phyloP scores from a whole-genome alignment of 1,284 basidiomycete species.

The Apiotrichum gamsii region DNA sequence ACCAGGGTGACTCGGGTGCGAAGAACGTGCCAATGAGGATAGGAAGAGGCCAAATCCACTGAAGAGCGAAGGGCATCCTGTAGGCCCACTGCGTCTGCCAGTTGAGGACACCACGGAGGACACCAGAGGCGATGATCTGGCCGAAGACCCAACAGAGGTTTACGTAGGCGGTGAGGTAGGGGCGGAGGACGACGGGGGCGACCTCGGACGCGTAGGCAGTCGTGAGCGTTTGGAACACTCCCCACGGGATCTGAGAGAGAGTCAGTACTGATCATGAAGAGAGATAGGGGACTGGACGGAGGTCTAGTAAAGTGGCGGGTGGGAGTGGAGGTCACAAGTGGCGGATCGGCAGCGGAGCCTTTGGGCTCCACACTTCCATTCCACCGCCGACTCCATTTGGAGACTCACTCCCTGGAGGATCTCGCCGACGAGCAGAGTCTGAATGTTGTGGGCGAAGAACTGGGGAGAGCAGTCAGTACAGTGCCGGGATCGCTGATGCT shows the following conservation, averaged over 20 bases:
- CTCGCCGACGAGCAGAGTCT: no score
- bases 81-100: no score
- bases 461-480: no score
- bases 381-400: no score
- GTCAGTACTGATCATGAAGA: no score
- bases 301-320: no score
- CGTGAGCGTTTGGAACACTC: slow-evolving; percentile 39
- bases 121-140: slow-evolving; percentile 12
- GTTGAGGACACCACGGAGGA: slow-evolving; percentile 22
- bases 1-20: slow-evolving; percentile 31
- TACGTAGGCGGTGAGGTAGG: slow-evolving; percentile 38
- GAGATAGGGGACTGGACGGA: no score
- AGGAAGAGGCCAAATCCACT: slow-evolving; percentile 46
- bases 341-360: no score
- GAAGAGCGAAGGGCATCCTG: slow-evolving; percentile 6
- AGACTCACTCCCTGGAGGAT: no score
- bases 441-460: slow-evolving; percentile 28
- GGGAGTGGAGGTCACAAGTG: no score
- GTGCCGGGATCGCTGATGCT: no score
- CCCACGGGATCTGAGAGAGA: background rate
- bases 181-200: slow-evolving; percentile 38
- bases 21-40: slow-evolving; percentile 18
- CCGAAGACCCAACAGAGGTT: slow-evolving; percentile 52
- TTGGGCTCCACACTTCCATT: no score
- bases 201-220: slow-evolving; percentile 52